phyloP scores from a whole-genome alignment of 2,329 filamentous ascomycete genomes.

The Fusarium acutatum region DNA sequence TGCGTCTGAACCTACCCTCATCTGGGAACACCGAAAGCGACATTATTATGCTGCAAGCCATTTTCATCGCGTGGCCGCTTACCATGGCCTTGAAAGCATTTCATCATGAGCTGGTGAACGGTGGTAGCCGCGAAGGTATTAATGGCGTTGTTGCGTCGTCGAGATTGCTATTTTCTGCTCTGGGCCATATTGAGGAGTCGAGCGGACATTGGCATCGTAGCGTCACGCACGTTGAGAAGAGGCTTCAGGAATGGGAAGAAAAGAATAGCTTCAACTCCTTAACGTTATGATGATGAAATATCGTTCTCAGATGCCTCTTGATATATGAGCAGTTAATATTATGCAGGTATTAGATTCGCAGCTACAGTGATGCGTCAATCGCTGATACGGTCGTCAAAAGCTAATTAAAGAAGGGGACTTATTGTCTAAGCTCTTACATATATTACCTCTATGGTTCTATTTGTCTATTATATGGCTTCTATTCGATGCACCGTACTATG shows the following conservation, averaged over 20 bases:
- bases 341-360: no score
- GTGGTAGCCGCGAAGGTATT: fast-evolving
- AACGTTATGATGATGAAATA: neutral
- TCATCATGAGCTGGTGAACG: fast-evolving
- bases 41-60: neutral
- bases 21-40: fast-evolving
- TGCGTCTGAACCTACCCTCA: neutral
- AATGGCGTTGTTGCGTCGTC: neutral
- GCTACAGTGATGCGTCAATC: no score
- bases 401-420: no score
- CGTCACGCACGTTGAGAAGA: neutral
- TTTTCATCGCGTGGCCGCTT: neutral
- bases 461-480: neutral
- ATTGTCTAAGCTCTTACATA: no score
- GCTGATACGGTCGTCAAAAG: no score
- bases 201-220: neutral
- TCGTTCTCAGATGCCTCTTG: no score
- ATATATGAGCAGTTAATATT: no score
- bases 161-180: fast-evolving
- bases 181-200: neutral
- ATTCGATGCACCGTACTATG: neutral
- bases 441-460: neutral
- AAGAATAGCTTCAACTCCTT: neutral
- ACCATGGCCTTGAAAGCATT: fast-evolving
- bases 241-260: neutral